Evolutionary conservation across 1,284 basidiomycete species (phyloP).

Genomic region (Singerocomus rubriflavus): DNA sequence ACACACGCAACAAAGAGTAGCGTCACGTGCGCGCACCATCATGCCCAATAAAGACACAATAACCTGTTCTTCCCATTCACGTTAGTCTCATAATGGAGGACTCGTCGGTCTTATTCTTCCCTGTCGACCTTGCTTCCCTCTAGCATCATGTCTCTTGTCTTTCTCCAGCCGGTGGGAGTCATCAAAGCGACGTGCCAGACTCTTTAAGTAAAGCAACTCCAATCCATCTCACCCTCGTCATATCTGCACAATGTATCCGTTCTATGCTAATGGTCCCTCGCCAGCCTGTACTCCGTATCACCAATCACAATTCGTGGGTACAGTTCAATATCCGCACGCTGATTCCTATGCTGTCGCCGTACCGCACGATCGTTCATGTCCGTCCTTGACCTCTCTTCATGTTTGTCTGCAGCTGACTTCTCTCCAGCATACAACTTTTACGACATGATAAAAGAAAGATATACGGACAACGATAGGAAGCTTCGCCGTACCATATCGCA

Average conservation of each 20-base stretch:
- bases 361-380: conserved; percentile 7
- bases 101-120: conserved; percentile 8
- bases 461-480: not conserved
- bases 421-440: conserved; percentile 14
- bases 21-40: conserved; percentile 4
- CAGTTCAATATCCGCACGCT: not conserved
- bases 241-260: conserved; percentile 6
- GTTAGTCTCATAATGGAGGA: not conserved
- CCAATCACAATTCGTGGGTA: not conserved
- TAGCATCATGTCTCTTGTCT: not conserved
- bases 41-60: conserved; percentile 13
- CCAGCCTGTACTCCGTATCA: not conserved
- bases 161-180: not conserved
- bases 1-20: conserved; percentile 7
- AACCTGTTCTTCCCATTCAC: not conserved
- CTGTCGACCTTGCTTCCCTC: conserved; percentile 7
- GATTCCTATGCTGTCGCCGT: not conserved
- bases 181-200: not conserved
- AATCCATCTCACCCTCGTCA: not conserved
- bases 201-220: conserved; percentile 16
- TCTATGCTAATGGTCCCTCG: not conserved
- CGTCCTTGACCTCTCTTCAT: conserved; percentile 1
- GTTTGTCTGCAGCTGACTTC: conserved; percentile 4
- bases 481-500: conserved; percentile 10
- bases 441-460: not conserved